phyloP scores from a whole-genome alignment of 768 basidiomycete species.

The Hortiboletus campestris region DNA sequence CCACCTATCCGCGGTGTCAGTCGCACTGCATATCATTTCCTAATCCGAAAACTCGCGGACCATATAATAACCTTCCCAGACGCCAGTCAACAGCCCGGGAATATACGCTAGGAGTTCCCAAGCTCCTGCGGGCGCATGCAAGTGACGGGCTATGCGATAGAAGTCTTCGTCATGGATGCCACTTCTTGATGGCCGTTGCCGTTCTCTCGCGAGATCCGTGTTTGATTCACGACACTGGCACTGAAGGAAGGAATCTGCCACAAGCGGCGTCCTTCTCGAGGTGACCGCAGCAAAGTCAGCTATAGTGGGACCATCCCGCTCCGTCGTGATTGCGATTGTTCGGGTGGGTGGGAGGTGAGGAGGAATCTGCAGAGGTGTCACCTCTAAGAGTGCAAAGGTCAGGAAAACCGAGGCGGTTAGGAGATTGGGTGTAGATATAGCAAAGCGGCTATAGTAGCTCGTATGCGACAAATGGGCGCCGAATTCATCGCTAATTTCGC shows the following conservation, averaged over 20 bases:
- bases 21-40: constrained; percentile 4
- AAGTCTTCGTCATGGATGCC: constrained; percentile 37
- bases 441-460: constrained; percentile 22
- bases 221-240: constrained; percentile 28
- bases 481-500: constrained; percentile 9
- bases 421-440: constrained; percentile 36
- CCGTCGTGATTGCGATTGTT: constrained; percentile 41
- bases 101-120: constrained; percentile 33
- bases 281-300: constrained; percentile 49
- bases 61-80: constrained; percentile 64
- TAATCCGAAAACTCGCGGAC: constrained; percentile 36
- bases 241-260: constrained; percentile 41
- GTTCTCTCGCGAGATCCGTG: constrained; percentile 31
- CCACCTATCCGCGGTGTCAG: constrained; percentile 28
- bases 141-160: constrained; percentile 30
- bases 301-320: constrained; percentile 50
- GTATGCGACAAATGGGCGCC: constrained; percentile 10
- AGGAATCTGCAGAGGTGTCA: constrained; percentile 42
- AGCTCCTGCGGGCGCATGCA: constrained; percentile 16
- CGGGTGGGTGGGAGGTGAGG: constrained; percentile 51
- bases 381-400: constrained; percentile 52
- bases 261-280: constrained; percentile 46
- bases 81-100: constrained; percentile 49
- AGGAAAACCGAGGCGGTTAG: constrained; percentile 49
- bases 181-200: constrained; percentile 35